These are phyloP conservation scores for Penicillium angulare DNA, from an alignment of 495 filamentous ascomycete genomes.

Conservation along the genomic window DNA sequence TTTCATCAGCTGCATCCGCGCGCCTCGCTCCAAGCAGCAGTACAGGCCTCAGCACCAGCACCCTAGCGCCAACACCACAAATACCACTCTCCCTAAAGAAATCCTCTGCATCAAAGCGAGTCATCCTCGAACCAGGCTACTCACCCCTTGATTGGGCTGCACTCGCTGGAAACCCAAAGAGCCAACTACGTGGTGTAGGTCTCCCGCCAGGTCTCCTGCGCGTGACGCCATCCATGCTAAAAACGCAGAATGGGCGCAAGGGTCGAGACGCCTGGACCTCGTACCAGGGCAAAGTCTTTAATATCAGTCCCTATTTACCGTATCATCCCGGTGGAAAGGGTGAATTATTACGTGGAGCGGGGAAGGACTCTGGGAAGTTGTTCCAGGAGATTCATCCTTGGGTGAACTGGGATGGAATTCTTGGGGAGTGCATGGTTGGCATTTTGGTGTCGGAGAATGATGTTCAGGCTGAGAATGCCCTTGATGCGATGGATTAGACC, in stretches of 20 bases:
- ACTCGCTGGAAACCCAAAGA: slow-evolving; percentile 60
- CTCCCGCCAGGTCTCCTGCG: slow-evolving; percentile 52
- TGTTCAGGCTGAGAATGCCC: slow-evolving; percentile 38
- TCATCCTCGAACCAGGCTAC: slow-evolving; percentile 79
- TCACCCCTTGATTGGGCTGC: slow-evolving; percentile 95
- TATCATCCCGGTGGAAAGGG: slow-evolving; percentile 92
- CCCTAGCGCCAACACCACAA: slow-evolving; percentile 41
- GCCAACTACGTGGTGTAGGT: slow-evolving; percentile 63
- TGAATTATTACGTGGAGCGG: slow-evolving; percentile 79
- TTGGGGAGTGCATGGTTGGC: slow-evolving; percentile 81
- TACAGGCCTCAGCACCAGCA: slow-evolving; percentile 33
- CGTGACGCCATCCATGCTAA: slow-evolving; percentile 78
- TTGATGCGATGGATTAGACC: slow-evolving; percentile 70
- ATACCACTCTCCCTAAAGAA: slow-evolving; percentile 36
- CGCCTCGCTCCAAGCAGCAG: slow-evolving; percentile 25
- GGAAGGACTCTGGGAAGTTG: slow-evolving; percentile 64
- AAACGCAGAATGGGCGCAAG: slow-evolving; percentile 70
- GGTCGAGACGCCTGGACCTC: slow-evolving; percentile 86
- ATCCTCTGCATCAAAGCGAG: slow-evolving; percentile 49
- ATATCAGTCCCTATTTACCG: slow-evolving; percentile 82
- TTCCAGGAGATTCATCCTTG: slow-evolving; percentile 95
- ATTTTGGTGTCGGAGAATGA: slow-evolving; percentile 80
- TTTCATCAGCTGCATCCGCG: slow-evolving; percentile 32
- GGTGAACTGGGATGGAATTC: slow-evolving; percentile 96
- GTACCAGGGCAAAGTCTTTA: slow-evolving; percentile 86